Evolutionary conservation across 2,329 filamentous ascomycete species (phyloP).

Genomic region (Microsporum canis): DNA sequence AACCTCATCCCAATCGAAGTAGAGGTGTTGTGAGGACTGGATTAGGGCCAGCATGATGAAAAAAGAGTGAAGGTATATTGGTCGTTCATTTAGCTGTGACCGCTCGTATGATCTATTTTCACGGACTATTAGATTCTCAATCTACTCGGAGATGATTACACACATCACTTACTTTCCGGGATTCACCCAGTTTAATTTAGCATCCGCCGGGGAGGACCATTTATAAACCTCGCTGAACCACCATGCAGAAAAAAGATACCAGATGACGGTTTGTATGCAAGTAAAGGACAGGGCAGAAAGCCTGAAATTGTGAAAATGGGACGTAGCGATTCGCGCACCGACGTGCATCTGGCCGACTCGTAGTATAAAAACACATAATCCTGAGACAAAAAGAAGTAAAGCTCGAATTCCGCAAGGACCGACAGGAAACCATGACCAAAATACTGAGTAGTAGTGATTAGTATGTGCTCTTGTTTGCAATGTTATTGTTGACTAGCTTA

Average conservation of each 20-base stretch:
- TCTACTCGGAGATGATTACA: not conserved
- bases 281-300: constrained; percentile 48
- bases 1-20: constrained; percentile 61
- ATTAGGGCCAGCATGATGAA: constrained; percentile 56
- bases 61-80: constrained; percentile 65
- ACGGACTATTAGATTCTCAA: not conserved
- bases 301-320: constrained; percentile 53
- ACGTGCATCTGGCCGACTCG: constrained; percentile 76
- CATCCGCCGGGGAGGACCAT: constrained; percentile 50
- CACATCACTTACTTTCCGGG: constrained; percentile 47
- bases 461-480: not conserved
- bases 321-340: constrained; percentile 58
- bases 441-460: constrained; percentile 38
- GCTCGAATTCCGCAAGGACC: constrained; percentile 64
- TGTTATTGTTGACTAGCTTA: constrained; percentile 32
- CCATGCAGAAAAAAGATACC: constrained; percentile 67
- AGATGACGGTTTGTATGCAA: constrained; percentile 58
- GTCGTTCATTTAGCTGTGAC: constrained; percentile 70
- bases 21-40: constrained; percentile 61
- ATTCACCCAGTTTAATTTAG: constrained; percentile 62
- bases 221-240: constrained; percentile 73
- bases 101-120: constrained; percentile 48
- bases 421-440: constrained; percentile 82
- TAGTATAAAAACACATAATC: constrained; percentile 67
- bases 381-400: constrained; percentile 61